phyloP scores from a whole-genome alignment of 23 red algal genomes.

The Gracilaria caudata region DNA sequence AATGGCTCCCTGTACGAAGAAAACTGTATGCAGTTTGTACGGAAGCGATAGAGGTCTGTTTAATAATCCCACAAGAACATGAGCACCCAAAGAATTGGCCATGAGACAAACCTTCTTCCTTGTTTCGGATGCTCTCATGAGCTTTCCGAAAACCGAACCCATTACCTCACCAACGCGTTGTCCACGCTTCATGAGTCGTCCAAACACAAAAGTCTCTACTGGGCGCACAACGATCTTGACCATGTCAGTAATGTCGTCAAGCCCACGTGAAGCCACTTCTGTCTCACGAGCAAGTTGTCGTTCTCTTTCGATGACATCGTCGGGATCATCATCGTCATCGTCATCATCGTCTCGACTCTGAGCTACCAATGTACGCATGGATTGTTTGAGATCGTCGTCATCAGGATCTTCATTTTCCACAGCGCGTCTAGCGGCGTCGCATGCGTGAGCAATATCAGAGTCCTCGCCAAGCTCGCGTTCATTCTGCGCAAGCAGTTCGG shows the following conservation, averaged over 20 bases:
- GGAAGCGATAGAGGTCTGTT: slow-evolving; percentile 29
- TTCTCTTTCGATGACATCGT: slow-evolving; percentile 10
- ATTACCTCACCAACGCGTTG: slow-evolving; percentile 42
- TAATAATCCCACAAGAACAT: slow-evolving; percentile 48
- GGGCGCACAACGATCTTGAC: slow-evolving; percentile 30
- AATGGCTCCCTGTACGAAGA: slow-evolving; percentile 73
- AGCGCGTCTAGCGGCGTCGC: slow-evolving; percentile 39
- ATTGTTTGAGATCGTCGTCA: slow-evolving; percentile 40
- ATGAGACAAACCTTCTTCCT: slow-evolving; percentile 55
- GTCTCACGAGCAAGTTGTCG: slow-evolving; percentile 2
- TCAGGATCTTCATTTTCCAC: slow-evolving; percentile 60
- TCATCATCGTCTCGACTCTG: slow-evolving; percentile 42
- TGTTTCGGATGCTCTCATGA: slow-evolving; percentile 40
- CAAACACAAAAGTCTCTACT: slow-evolving; percentile 49
- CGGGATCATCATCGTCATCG: slow-evolving; percentile 57
- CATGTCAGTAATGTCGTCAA: neutral
- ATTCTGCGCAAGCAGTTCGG: slow-evolving; percentile 30
- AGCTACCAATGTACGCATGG: slow-evolving; percentile 22
- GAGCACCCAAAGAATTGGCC: slow-evolving; percentile 67
- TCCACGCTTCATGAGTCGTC: slow-evolving; percentile 58
- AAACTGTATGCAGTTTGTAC: slow-evolving; percentile 65
- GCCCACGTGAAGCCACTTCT: neutral
- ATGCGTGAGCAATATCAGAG: slow-evolving; percentile 46
- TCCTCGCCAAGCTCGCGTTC: slow-evolving; percentile 30
- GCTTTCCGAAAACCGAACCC: slow-evolving; percentile 45